phyloP scores from a whole-genome alignment of 78 protist species.

The Dictyostelium firmibasis region DNA sequence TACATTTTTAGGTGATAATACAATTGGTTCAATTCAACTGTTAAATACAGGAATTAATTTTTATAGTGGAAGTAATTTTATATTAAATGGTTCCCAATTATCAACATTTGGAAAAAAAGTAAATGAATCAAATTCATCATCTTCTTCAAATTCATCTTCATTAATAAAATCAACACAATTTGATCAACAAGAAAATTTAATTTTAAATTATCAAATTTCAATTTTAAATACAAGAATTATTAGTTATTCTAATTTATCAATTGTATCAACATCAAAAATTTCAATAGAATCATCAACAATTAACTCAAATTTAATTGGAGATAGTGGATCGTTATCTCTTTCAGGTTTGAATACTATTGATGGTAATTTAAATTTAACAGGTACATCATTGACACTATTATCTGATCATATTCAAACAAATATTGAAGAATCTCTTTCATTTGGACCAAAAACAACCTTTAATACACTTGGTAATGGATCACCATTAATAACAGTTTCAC shows the following conservation, averaged over 20 bases:
- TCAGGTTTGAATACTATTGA: neutral
- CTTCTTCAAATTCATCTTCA: neutral
- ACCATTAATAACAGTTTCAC: neutral
- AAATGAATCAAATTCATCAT: neutral
- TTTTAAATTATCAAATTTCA: neutral
- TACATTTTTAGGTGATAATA: neutral
- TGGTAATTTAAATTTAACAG: neutral
- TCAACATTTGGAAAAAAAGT: neutral
- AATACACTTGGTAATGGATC: neutral
- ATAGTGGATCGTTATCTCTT: neutral
- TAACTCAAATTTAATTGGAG: neutral
- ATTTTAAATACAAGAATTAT: neutral
- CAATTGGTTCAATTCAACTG: neutral
- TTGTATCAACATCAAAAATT: neutral
- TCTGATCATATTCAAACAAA: neutral
- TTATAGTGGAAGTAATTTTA: neutral
- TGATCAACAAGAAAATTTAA: neutral
- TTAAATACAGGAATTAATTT: neutral
- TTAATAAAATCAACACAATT: too few species aligned
- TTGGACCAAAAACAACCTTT: neutral
- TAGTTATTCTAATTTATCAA: neutral
- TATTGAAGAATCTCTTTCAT: neutral
- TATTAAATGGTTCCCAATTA: neutral
- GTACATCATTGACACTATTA: neutral
- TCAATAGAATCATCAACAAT: neutral